A percentile compares a stretch with the other conserved stretches of the same genome.
phyloP scores from a whole-genome alignment of 2,329 filamentous ascomycete species.

The Calonectria fujianensis region DNA sequence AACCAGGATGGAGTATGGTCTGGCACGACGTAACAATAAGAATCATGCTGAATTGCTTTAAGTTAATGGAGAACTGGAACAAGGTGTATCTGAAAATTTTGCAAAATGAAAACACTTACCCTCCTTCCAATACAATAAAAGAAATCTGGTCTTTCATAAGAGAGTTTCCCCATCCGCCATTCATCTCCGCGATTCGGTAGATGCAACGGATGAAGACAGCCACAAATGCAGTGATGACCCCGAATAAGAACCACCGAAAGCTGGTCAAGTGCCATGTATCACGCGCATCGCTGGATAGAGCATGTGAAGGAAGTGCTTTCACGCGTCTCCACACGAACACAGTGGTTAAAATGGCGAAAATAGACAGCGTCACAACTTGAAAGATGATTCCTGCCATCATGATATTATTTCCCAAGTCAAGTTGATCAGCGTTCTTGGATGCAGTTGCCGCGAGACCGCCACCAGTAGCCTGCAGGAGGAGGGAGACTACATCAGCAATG shows the following conservation, averaged over 20 bases:
- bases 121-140: constrained; percentile 74
- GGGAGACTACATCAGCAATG: constrained; percentile 17
- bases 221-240: constrained; percentile 21
- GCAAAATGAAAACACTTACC: constrained; percentile 24
- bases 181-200: constrained; percentile 79
- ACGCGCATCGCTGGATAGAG: constrained; percentile 59
- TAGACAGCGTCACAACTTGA: constrained; percentile 72
- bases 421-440: constrained; percentile 34
- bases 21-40: constrained; percentile 8
- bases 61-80: neutral
- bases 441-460: constrained; percentile 21
- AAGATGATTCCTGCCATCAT: constrained; percentile 78
- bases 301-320: neutral
- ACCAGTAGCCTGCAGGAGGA: constrained; percentile 3
- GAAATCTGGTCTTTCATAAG: constrained; percentile 72
- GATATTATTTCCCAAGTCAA: constrained; percentile 71
- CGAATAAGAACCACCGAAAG: constrained; percentile 27
- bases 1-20: neutral
- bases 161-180: constrained; percentile 75
- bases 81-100: neutral
- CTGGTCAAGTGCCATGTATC: constrained; percentile 15
- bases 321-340: constrained; percentile 11
- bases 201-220: constrained; percentile 76
- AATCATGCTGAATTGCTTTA: neutral
- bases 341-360: constrained; percentile 63